These are phyloP conservation scores for Aaosphaeria arxii DNA, from an alignment of 2,329 filamentous ascomycete genomes.

Conservation along the genomic window DNA sequence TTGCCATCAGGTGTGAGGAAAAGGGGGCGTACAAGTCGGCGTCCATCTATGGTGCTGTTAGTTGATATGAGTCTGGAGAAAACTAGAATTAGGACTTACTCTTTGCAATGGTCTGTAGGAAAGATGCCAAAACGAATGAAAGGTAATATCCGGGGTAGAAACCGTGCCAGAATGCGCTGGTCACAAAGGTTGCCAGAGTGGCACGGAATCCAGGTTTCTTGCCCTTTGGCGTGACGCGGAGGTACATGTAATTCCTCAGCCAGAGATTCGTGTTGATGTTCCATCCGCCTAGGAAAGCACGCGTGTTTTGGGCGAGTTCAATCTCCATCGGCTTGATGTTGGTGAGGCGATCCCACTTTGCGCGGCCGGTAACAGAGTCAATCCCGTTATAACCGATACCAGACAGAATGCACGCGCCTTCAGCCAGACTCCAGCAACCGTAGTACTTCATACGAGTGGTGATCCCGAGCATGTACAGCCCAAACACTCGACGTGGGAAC, in stretches of 20 bases:
- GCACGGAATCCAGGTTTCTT: constrained; percentile 96
- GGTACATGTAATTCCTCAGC: constrained; percentile 92
- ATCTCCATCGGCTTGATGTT: constrained; percentile 87
- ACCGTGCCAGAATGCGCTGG: constrained; percentile 95
- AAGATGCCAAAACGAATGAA: constrained; percentile 81
- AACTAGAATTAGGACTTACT: constrained; percentile 56
- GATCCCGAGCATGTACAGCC: constrained; percentile 80
- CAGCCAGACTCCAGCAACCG: constrained; percentile 88
- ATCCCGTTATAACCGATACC: constrained; percentile 94
- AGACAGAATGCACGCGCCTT: constrained; percentile 90
- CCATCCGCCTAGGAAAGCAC: constrained; percentile 87
- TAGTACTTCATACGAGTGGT: constrained; percentile 91
- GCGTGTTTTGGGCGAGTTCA: constrained; percentile 89
- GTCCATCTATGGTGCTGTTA: constrained; percentile 62
- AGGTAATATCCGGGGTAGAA: constrained; percentile 98
- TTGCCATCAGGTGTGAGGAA: constrained; percentile 77
- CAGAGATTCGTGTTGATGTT: constrained; percentile 99
- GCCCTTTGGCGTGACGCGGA: constrained; percentile 89
- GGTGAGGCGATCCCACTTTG: constrained; percentile 84
- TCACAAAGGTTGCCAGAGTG: constrained; percentile 88
- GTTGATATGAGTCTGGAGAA: neutral
- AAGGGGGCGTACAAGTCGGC: constrained; percentile 85
- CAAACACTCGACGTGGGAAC: constrained; percentile 70
- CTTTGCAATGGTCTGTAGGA: constrained; percentile 91
- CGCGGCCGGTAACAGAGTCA: constrained; percentile 77